These are phyloP conservation scores for Alternaria brassicae DNA, from an alignment of 2,329 filamentous ascomycete genomes.

Conservation along the genomic window DNA sequence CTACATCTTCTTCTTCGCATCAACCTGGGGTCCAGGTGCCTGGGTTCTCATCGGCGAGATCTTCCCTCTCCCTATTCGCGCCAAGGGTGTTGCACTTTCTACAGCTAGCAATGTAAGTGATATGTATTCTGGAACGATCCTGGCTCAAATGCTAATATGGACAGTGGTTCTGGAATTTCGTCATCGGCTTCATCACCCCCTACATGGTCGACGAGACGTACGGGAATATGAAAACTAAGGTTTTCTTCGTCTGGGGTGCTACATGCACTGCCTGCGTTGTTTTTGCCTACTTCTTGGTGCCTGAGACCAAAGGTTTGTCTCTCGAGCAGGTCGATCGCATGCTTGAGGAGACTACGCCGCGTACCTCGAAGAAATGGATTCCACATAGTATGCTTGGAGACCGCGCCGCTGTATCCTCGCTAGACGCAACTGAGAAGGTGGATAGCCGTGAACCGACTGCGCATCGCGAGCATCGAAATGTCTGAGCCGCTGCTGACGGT, in stretches of 20 bases:
- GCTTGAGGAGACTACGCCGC: slow-evolving; percentile 82
- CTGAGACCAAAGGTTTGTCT: slow-evolving; percentile 77
- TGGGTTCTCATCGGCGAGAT: slow-evolving; percentile 84
- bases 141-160: background rate
- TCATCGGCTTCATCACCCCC: slow-evolving; percentile 63
- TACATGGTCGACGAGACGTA: slow-evolving; percentile 73
- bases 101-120: slow-evolving; percentile 73
- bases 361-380: slow-evolving; percentile 75
- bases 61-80: slow-evolving; percentile 87
- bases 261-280: slow-evolving; percentile 61
- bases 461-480: background rate
- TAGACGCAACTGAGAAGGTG: slow-evolving; percentile 3
- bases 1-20: slow-evolving; percentile 93
- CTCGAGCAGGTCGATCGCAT: slow-evolving; percentile 82
- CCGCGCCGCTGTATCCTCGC: slow-evolving; percentile 2
- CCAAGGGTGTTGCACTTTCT: slow-evolving; percentile 83
- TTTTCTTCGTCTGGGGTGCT: slow-evolving; percentile 63
- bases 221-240: slow-evolving; percentile 66
- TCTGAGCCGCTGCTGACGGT: background rate
- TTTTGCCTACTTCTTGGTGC: slow-evolving; percentile 79
- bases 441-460: background rate
- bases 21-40: slow-evolving; percentile 81
- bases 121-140: no score
- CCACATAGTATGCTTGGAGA: slow-evolving; percentile 54
- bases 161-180: slow-evolving; percentile 76